Percentiles rank a stretch among this genome's conserved stretches.
phyloP scores from a whole-genome alignment of 1,284 basidiomycete species.

The Moesziomyces sp. region DNA sequence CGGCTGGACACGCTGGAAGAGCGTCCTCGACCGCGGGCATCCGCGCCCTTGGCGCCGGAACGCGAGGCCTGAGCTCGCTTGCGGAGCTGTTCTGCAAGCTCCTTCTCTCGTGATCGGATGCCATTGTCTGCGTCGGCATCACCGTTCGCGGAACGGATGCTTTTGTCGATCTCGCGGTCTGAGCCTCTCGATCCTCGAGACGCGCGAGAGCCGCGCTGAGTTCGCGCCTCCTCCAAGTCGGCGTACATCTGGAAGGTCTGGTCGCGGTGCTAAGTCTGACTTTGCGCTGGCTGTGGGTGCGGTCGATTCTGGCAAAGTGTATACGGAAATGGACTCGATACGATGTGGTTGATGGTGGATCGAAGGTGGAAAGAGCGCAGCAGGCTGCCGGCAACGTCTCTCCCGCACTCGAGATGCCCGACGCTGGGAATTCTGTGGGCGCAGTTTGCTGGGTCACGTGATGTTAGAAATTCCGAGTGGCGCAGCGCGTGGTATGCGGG shows the following conservation, averaged over 20 bases:
- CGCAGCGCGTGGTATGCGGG: background rate
- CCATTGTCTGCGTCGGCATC: conserved; percentile 11
- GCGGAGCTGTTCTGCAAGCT: conserved; percentile 63
- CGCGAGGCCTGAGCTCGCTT: conserved; percentile 54
- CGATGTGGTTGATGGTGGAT: background rate
- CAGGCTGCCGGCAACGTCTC: background rate
- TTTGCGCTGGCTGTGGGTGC: no score
- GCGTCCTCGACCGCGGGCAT: conserved; percentile 19
- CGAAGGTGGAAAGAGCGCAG: background rate
- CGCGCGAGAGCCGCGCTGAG: conserved; percentile 19
- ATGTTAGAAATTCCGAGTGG: background rate
- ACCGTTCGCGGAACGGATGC: conserved; percentile 1
- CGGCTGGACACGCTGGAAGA: conserved; percentile 27
- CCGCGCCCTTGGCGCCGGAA: conserved; percentile 7
- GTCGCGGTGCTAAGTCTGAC: no score
- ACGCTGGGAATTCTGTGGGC: background rate
- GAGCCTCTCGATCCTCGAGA: conserved; percentile 26
- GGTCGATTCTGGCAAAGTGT: background rate
- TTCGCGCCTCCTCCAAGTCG: conserved; percentile 59
- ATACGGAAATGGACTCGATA: background rate
- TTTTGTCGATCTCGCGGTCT: conserved; percentile 28
- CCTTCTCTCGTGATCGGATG: conserved; percentile 51
- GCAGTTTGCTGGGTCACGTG: background rate
- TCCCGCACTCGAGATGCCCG: background rate
- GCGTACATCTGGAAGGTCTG: conserved; percentile 50